These are phyloP conservation scores for Phialophora verrucosa DNA, from an alignment of 2,329 filamentous ascomycete species.

Conservation along the genomic window DNA sequence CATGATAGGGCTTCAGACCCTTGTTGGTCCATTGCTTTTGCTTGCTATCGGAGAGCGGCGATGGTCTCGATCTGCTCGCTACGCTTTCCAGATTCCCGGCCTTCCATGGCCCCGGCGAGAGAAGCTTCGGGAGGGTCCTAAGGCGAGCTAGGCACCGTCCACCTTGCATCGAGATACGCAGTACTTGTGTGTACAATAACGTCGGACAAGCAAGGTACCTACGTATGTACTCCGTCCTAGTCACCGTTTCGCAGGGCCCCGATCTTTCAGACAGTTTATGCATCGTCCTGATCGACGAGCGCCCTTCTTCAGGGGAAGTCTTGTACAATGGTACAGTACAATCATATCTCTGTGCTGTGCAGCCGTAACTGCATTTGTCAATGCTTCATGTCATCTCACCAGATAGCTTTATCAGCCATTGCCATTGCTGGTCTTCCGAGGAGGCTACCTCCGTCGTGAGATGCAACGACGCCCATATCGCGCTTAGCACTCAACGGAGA, in stretches of 20 bases:
- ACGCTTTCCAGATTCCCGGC: background rate
- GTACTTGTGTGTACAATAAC: background rate
- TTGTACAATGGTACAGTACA: conserved; percentile 1
- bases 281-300: background rate
- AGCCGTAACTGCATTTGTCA: background rate
- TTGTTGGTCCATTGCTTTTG: conserved; percentile 5
- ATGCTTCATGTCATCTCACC: background rate
- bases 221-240: background rate
- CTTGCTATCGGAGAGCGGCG: conserved; percentile 14
- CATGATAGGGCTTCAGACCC: conserved; percentile 1
- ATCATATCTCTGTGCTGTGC: background rate
- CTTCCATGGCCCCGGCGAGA: background rate
- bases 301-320: background rate
- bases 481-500: background rate
- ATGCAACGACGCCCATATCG: background rate
- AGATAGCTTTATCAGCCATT: background rate
- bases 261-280: background rate
- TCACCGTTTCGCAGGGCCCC: background rate
- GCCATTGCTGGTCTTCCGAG: background rate
- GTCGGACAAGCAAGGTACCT: background rate
- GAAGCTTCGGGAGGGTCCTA: background rate
- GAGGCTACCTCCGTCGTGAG: background rate
- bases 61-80: conserved; percentile 1
- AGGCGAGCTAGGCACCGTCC: background rate
- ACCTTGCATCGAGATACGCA: background rate